A percentile compares a stretch with the other conserved stretches of the same genome.
Evolutionary conservation across 805 yeast genomes (phyloP).

Genomic region (Komagataella mondaviorum): DNA sequence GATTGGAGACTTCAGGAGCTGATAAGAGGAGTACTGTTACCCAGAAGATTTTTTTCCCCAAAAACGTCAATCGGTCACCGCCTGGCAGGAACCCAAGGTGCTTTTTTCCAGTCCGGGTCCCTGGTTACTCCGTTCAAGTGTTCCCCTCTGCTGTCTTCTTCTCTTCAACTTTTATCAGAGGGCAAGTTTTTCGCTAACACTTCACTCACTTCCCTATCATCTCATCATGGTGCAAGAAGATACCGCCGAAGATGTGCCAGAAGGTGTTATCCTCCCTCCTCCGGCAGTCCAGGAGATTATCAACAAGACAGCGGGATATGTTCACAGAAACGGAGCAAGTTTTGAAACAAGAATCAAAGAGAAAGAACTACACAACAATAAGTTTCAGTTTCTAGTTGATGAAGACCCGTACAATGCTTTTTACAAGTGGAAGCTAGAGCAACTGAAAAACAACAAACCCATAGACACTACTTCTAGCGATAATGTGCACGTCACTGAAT

Average conservation of each 20-base stretch:
- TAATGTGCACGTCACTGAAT: slow-evolving; percentile 4
- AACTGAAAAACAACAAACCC: slow-evolving; percentile 10
- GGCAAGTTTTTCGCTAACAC: not conserved
- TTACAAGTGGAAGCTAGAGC: slow-evolving; percentile 34
- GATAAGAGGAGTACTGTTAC: too few relatives aligned
- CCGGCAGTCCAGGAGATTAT: slow-evolving; percentile 36
- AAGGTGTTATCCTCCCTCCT: slow-evolving; percentile 40
- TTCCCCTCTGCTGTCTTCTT: too few relatives aligned
- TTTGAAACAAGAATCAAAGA: slow-evolving; percentile 47
- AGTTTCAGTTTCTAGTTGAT: slow-evolving; percentile 50
- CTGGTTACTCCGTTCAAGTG: not conserved
- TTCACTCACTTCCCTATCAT: not conserved
- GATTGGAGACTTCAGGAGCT: too few relatives aligned
- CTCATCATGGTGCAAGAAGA: slow-evolving; percentile 1
- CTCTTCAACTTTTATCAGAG: not conserved
- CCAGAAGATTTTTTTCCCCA: too few relatives aligned
- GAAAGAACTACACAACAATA: slow-evolving; percentile 30
- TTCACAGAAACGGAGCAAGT: slow-evolving; percentile 48
- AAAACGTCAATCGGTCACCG: too few relatives aligned
- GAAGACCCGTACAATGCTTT: slow-evolving; percentile 43
- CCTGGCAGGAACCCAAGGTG: not conserved
- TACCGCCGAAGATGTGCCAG: slow-evolving; percentile 11
- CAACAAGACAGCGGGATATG: slow-evolving; percentile 61
- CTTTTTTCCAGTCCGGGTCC: not conserved
- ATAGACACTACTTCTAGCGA: slow-evolving; percentile 1